phyloP scores from a whole-genome alignment of 176 grass and related monocot species.

The Paspalum vaginatum region DNA sequence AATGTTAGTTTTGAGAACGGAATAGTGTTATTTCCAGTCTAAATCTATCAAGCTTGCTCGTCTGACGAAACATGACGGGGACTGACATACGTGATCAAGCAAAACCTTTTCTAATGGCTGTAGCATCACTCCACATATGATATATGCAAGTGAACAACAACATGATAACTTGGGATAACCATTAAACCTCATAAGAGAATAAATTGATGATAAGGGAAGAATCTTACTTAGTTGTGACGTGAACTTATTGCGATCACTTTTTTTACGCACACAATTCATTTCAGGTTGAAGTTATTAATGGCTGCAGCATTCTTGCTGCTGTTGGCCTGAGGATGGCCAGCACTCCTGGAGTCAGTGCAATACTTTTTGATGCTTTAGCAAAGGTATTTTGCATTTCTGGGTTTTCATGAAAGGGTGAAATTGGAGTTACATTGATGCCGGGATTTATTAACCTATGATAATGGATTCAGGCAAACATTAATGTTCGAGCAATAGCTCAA shows the following conservation, averaged over 20 bases:
- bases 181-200: background rate
- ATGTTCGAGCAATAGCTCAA: constrained; percentile 97
- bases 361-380: constrained; percentile 97
- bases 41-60: background rate
- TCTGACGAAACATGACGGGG: constrained; percentile 11
- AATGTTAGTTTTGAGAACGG: background rate
- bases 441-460: constrained; percentile 30
- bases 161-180: background rate
- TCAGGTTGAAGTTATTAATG: constrained; percentile 90
- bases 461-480: constrained; percentile 83
- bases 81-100: too few species aligned
- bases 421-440: constrained; percentile 21
- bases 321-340: constrained; percentile 97
- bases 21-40: background rate
- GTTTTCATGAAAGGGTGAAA: constrained; percentile 15
- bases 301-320: constrained; percentile 95
- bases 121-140: background rate
- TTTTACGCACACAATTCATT: constrained; percentile 32
- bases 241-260: background rate
- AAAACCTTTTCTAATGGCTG: background rate
- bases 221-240: background rate
- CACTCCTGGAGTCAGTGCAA: constrained; percentile 97
- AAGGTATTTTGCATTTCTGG: constrained; percentile 60
- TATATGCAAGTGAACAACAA: background rate
- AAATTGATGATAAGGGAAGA: constrained; percentile 10